Percentiles rank a stretch among this genome's conserved stretches.
phyloP scores from a whole-genome alignment of 1,284 basidiomycete genomes.

The Heterobasidion annosum region DNA sequence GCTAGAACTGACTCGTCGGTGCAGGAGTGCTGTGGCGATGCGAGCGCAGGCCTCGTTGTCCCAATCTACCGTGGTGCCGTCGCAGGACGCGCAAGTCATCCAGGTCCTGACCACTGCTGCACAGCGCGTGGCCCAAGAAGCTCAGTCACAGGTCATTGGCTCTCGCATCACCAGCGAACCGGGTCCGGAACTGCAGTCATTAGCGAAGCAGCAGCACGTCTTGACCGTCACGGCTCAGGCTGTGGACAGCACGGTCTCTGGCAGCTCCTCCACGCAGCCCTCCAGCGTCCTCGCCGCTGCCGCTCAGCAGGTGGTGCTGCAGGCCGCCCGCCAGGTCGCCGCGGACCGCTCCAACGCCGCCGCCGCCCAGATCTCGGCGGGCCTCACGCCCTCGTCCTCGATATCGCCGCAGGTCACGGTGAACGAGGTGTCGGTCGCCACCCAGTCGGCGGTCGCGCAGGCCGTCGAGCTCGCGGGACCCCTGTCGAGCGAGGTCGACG shows the following conservation, averaged over 20 bases:
- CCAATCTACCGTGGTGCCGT: constrained; percentile 18
- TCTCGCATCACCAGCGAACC: constrained; percentile 34
- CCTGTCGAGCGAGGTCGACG: constrained; percentile 55
- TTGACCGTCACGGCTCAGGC: constrained; percentile 70
- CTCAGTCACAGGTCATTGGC: constrained; percentile 55
- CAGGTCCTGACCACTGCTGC: constrained; percentile 68
- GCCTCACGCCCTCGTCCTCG: constrained; percentile 25
- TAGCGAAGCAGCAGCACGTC: constrained; percentile 74
- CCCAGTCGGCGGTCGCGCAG: constrained; percentile 62
- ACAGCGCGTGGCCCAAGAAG: constrained; percentile 65
- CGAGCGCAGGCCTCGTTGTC: constrained; percentile 15
- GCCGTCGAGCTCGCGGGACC: constrained; percentile 58
- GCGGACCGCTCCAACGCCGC: constrained; percentile 41
- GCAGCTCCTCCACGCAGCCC: constrained; percentile 28
- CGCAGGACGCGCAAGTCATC: constrained; percentile 55
- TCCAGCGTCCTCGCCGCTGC: constrained; percentile 52
- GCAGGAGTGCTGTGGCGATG: constrained; percentile 12
- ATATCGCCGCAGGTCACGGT: constrained; percentile 59
- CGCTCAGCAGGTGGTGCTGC: constrained; percentile 69
- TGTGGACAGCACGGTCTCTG: constrained; percentile 53
- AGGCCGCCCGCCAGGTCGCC: constrained; percentile 64
- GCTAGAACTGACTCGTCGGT: not conserved
- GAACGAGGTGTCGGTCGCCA: constrained; percentile 68
- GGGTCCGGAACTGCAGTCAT: constrained; percentile 46
- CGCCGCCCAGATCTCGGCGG: constrained; percentile 27